Base-by-base conservation (phyloP, 306 rosid species). In the Biancaea sappan region DNA sequence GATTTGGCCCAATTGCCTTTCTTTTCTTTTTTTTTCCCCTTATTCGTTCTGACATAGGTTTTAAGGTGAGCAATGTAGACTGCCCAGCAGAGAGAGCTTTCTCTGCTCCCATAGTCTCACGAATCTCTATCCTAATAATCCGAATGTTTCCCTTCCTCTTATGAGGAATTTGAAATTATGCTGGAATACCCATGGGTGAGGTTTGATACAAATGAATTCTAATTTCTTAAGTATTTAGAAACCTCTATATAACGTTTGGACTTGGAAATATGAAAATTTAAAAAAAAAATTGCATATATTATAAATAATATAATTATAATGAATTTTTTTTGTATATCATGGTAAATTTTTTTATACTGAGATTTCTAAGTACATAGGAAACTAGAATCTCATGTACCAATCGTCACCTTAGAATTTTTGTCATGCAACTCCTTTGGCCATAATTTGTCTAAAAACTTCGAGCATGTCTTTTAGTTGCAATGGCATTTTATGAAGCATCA, bases 61-160 rank as follows among this genome's bases (percentile, higher is more conserved):
- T n/a, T n/a, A n/a, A n/a, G n/a, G n/a, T 62, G 16, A 38, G 47
- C 69, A 35, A 63, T 63, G 50, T 40, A 63, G 50, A 19, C 38
- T 37, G 18, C 15, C 25, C 44, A n/a, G 18, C 3, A n/a, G 24
- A 56, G 62, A 59, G 43, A 59, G 25, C 25, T 31, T 59, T 12
- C 41, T 21, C 43, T 59, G 5, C 18, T 16, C 43, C 32, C 43
- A n/a, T 1, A 31, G 16, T 59, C 26, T 31, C 43, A 15, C 31
- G 43, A n/a, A 18, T 48, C 54, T 48, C 21, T 12, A 12, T 54
- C 32, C 18, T 44, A 44, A 8, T 8, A 50, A 19, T 50, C 56
- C 26, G 18, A 18, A 19, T 47, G 25, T 10, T 50, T 37, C 43
- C 43, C 43, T 50, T 50, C 56, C 25, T 50, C 25, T 25, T 4